These are phyloP conservation scores for Xylariomycetidae sp. DNA, from an alignment of 2,329 filamentous ascomycete species.

Conservation along the genomic window DNA sequence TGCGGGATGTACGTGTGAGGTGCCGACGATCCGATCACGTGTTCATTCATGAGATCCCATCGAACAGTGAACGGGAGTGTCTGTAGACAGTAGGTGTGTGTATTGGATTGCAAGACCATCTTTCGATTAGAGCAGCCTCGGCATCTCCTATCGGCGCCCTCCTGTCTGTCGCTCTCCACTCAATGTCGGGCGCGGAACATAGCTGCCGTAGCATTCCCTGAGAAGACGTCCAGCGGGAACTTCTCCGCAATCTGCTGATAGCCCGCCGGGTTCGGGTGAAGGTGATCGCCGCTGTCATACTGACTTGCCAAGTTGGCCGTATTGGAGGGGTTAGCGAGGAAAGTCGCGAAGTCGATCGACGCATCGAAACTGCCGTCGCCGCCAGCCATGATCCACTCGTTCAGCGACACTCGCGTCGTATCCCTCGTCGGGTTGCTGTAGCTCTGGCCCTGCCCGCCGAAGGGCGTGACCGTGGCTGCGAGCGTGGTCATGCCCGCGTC, in stretches of 20 bases:
- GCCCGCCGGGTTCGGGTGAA: constrained; percentile 55
- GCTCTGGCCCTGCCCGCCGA: constrained; percentile 43
- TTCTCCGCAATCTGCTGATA: constrained; percentile 54
- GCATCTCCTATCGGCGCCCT: too few relatives aligned
- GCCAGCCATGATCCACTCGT: constrained; percentile 52
- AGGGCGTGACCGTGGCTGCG: constrained; percentile 62
- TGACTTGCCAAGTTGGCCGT: constrained; percentile 40
- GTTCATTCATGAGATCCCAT: too few relatives aligned
- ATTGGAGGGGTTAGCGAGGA: constrained; percentile 45
- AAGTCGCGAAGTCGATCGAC: constrained; percentile 55
- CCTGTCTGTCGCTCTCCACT: too few relatives aligned
- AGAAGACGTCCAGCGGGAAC: constrained; percentile 52
- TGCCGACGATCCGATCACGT: too few relatives aligned
- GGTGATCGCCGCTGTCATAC: constrained; percentile 57
- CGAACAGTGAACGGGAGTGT: background rate
- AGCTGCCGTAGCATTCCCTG: constrained; percentile 7
- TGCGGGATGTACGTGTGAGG: too few relatives aligned
- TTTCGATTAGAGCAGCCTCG: too few relatives aligned
- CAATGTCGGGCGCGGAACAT: too few relatives aligned
- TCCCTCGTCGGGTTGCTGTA: constrained; percentile 52
- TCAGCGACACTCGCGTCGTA: constrained; percentile 49
- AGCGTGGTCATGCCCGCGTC: constrained; percentile 50
- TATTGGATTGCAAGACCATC: constrained; percentile 1
- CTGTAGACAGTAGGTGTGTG: background rate
- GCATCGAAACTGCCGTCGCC: constrained; percentile 48